These are phyloP conservation scores for Aegilops speltoides DNA, from an alignment of 176 grass and related monocot species.

Conservation along the genomic window DNA sequence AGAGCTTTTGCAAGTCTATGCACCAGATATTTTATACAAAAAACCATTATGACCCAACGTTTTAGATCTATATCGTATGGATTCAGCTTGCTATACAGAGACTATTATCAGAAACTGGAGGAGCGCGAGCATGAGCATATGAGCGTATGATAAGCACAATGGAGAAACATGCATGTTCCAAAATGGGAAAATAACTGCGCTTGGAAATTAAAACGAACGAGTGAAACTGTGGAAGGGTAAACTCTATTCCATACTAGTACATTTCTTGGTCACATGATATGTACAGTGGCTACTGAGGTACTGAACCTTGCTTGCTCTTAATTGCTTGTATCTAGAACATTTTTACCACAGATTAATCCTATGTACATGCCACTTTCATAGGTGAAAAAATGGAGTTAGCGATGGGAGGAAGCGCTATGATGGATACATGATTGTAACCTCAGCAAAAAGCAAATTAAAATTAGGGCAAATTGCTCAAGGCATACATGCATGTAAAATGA, in stretches of 20 bases:
- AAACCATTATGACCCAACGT: background rate
- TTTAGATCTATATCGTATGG: background rate
- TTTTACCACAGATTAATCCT: background rate
- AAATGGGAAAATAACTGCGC: background rate
- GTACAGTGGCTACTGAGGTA: background rate
- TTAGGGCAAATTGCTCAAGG: background rate
- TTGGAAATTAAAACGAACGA: background rate
- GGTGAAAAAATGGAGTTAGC: background rate
- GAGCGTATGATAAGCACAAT: background rate
- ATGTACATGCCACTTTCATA: background rate
- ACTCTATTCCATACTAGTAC: background rate
- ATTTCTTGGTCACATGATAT: slow-evolving; percentile 2
- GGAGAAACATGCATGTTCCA: background rate
- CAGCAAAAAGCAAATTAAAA: background rate
- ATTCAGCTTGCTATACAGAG: background rate
- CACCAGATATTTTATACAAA: background rate
- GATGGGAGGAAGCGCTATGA: background rate
- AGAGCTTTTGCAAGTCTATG: background rate
- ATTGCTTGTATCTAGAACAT: background rate
- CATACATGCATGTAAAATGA: background rate
- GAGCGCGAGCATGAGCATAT: background rate
- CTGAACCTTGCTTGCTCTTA: background rate
- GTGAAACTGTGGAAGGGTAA: background rate
- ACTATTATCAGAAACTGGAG: background rate
- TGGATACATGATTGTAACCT: background rate